Evolutionary conservation across 805 yeast genomes (phyloP).

Genomic region (Wickerhamiella siamensis): DNA sequence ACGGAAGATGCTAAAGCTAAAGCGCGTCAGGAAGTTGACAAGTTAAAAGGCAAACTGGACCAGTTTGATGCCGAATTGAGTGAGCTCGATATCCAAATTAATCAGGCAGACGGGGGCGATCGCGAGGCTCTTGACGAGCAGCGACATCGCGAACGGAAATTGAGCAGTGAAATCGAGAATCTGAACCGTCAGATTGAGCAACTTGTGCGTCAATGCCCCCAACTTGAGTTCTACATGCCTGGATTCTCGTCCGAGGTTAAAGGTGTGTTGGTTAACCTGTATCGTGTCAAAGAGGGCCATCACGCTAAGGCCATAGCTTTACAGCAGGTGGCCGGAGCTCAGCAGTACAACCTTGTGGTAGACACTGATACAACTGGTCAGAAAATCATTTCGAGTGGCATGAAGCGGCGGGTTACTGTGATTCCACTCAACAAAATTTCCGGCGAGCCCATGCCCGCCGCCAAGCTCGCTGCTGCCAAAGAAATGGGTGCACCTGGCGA

Average conservation of each 20-base stretch:
- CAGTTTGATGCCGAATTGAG: background rate
- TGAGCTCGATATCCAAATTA: background rate
- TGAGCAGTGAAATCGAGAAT: background rate
- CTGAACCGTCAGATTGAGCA: background rate
- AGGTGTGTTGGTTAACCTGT: conserved; percentile 83
- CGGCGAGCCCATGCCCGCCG: conserved; percentile 39
- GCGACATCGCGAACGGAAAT: background rate
- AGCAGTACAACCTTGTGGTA: conserved; percentile 79
- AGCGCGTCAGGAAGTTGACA: background rate
- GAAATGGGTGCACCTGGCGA: conserved; percentile 54
- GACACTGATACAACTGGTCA: conserved; percentile 80
- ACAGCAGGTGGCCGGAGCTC: conserved; percentile 88
- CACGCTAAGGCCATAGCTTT: conserved; percentile 61
- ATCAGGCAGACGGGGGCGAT: background rate
- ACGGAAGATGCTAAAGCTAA: background rate
- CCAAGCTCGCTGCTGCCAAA: conserved; percentile 51
- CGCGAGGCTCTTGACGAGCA: background rate
- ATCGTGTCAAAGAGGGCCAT: conserved; percentile 44
- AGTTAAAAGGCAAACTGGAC: background rate
- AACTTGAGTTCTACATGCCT: conserved; percentile 19
- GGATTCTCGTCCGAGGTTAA: conserved; percentile 51
- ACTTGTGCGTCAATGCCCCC: conserved; percentile 1
- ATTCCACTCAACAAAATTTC: conserved; percentile 82
- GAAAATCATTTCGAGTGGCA: conserved; percentile 61
- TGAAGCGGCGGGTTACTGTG: conserved; percentile 73